Evolutionary conservation across 352 stramenopile genomes (phyloP), one percentile per base, ranked within the genome.

Genomic region (Globisporangium barbulae): DNA sequence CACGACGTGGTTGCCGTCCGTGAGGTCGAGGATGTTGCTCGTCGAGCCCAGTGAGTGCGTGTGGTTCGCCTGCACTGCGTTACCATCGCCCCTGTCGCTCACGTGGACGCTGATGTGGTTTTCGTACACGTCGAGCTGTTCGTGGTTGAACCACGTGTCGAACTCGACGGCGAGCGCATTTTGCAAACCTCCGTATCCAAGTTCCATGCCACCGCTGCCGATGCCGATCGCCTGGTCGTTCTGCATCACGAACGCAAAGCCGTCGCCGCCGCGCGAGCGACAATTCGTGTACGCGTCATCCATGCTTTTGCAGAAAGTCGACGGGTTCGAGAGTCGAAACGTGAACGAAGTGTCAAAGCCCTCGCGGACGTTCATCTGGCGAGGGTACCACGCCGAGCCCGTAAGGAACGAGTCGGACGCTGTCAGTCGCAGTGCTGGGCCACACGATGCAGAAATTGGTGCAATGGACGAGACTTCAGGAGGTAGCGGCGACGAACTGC

Each of bases 41-140:
- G 83, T 91, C 7, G 83, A 74, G 1, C 85, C 87, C 9, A 96
- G 69, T 12, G 88, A 87, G 57, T 79, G 76, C n/a, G 85, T 80
- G 53, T 97, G 85, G 61, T 96, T 87, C 7, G 84, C 74, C n/a
- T 75, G 80, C 19, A 89, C 72, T 19, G 61, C 37, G 5, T 57
- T 49, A 19, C 56, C 61, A 2, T 28, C 2, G 25, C 52, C 19
- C 15, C 66, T 70, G 8, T 74, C 78, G 41, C 78, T 76, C 19
- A 86, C 76, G 39, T 97, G 88, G 5, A 98, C 79, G 62, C 83
- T 91, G 25, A 98, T 75, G 73, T 98, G 94, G 69, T 98, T 98
- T 69, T 97, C 89, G 69, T 94, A 98, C 30, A 73, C 74, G 50
- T 98, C 93, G 15, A 83, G 55, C 56, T 90, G 73, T 35, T 98